Percentiles rank a stretch among this genome's conserved stretches.
phyloP scores from a whole-genome alignment of 1,284 basidiomycete genomes.

The Paramarasmius palmivorus region DNA sequence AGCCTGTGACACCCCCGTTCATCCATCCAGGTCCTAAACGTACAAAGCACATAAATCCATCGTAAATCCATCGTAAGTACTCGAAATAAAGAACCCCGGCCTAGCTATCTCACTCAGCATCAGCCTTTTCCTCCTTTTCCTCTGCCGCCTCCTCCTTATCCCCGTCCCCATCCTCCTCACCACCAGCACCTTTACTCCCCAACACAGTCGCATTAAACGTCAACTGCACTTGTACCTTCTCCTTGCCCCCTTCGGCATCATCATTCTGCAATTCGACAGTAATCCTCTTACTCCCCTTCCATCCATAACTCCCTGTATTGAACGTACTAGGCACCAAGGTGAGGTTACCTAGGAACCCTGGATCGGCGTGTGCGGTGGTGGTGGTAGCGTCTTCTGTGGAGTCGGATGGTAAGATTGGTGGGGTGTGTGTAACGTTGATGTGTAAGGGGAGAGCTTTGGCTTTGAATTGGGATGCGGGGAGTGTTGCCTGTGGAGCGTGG shows the following conservation, averaged over 20 bases:
- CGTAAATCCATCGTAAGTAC: too few relatives aligned
- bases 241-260: conserved; percentile 53
- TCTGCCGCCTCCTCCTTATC: conserved; percentile 31
- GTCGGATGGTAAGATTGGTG: conserved; percentile 44
- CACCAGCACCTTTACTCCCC: conserved; percentile 65
- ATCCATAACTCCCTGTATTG: conserved; percentile 75
- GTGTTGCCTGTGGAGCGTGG: conserved; percentile 34
- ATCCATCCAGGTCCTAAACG: too few relatives aligned
- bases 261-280: conserved; percentile 62
- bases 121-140: conserved; percentile 23
- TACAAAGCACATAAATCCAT: too few relatives aligned
- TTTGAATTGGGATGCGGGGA: conserved; percentile 59
- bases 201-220: conserved; percentile 79
- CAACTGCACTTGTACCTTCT: conserved; percentile 74
- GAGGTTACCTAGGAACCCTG: conserved; percentile 60
- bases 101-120: conserved; percentile 18
- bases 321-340: conserved; percentile 61
- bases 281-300: conserved; percentile 74
- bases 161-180: conserved; percentile 31
- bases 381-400: conserved; percentile 33
- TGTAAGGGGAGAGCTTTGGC: conserved; percentile 66
- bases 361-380: conserved; percentile 49
- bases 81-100: too few relatives aligned
- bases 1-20: too few relatives aligned
- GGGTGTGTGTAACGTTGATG: conserved; percentile 67